phyloP scores from a whole-genome alignment of 2,329 filamentous ascomycete genomes.

The Aulographum hederae region DNA sequence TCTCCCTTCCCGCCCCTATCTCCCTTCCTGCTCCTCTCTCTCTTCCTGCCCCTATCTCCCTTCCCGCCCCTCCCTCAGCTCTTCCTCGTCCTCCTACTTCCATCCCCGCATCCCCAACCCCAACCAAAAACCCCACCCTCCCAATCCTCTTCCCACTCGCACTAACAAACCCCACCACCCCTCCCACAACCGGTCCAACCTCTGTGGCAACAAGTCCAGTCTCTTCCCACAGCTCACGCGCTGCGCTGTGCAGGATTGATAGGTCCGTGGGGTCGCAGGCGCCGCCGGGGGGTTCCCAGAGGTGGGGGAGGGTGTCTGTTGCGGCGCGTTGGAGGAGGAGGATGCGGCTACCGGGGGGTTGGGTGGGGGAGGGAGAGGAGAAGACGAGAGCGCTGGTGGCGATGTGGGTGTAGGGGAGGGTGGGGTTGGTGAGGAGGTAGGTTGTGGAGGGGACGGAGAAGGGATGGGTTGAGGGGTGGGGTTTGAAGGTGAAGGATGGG shows the following conservation, averaged over 20 bases:
- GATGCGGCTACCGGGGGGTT: conserved; percentile 12
- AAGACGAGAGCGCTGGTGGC: conserved; percentile 1
- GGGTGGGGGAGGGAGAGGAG: neutral
- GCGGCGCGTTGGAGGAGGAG: conserved; percentile 29
- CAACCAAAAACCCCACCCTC: conserved; percentile 2
- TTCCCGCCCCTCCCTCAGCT: neutral
- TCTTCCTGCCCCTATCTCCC: too few relatives aligned
- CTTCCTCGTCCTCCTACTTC: too few relatives aligned
- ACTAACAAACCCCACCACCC: conserved; percentile 4
- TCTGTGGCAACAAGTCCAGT: conserved; percentile 18
- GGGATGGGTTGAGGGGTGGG: conserved; percentile 3
- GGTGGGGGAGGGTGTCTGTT: conserved; percentile 25
- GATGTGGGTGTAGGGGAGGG: neutral
- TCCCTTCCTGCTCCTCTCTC: too few relatives aligned
- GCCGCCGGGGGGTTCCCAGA: conserved; percentile 34
- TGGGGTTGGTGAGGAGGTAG: neutral
- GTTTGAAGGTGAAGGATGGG: conserved; percentile 1
- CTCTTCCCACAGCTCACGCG: conserved; percentile 32
- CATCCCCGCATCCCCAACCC: too few relatives aligned
- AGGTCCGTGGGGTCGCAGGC: conserved; percentile 23
- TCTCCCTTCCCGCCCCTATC: too few relatives aligned
- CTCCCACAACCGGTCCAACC: conserved; percentile 8
- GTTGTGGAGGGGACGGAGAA: conserved; percentile 1
- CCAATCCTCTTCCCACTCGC: conserved; percentile 3
- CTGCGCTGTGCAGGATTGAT: conserved; percentile 24